Base-by-base conservation (phyloP, 805 yeast species). In the Kazachstania psychrophila region DNA sequence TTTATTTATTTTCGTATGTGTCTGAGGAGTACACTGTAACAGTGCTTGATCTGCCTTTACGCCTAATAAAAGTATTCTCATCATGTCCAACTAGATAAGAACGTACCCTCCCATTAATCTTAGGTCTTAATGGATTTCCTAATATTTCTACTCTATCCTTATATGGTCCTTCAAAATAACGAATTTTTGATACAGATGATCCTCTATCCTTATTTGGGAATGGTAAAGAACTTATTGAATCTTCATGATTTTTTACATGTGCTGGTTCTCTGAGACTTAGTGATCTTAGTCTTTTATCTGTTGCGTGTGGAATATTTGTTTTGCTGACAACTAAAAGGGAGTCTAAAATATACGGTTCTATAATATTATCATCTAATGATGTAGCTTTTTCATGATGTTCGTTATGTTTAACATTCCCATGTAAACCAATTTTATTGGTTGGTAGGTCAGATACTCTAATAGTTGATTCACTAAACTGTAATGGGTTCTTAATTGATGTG, bases 401-500 rank as follows among this genome's bases (percentile, higher is more conserved):
- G 22, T 17, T 11, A 13, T 13, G 11, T 15, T 5, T 15, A 8
- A 8, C 23, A 7, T 6, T 7, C 10, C 10, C 23, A 20, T 20
- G 23, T 20, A 7, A 10, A 6, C 13, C 33, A 12, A 20, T 17
- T 13, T 30, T 30, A 14, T 20, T n/a, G 11, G 33, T 12, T 26
- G 33, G 40, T 12, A 34, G 25, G 25, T 38, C 39, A 4, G 42
- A 39, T 22, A 45, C 28, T 8, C 38, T 45, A 12, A 44, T 38
- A 1, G 49, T 44, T 6, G 37, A 40, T 27, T 52, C 54, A 11
- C 46, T 38, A 31, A 55, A 50, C 35, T 52, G 56, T 28, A 58
- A 41, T 2, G 61, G 59, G 36, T 53, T 58, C 18, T 46, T 54
- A 18, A 55, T 49, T 4, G 56, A 45, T 4, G 61, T 49, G 11